phyloP scores from a whole-genome alignment of 2,329 filamentous ascomycete species.

The Botrytis elliptica region DNA sequence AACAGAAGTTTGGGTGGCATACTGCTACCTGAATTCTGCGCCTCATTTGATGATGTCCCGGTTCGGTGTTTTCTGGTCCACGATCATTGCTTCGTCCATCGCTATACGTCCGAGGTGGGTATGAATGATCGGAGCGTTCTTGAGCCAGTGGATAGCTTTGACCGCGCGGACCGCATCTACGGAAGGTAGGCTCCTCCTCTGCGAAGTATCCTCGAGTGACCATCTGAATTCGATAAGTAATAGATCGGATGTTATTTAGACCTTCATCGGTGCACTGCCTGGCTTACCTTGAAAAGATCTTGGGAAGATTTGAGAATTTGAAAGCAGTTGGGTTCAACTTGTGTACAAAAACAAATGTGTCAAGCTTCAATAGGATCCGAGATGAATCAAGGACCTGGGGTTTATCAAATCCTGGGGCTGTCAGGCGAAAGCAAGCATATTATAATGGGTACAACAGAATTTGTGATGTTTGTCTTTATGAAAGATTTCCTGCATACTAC shows the following conservation, averaged over 20 bases:
- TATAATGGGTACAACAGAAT: constrained; percentile 28
- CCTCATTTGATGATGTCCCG: constrained; percentile 31
- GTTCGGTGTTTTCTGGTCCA: constrained; percentile 29
- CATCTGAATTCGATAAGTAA: constrained; percentile 19
- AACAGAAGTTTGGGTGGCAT: constrained; percentile 32
- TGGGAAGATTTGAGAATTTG: constrained; percentile 4
- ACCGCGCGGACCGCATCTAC: constrained; percentile 29
- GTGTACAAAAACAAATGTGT: constrained; percentile 25
- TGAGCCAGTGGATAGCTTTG: constrained; percentile 34
- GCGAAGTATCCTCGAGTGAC: constrained; percentile 30
- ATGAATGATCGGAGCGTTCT: constrained; percentile 28
- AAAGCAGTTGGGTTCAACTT: constrained; percentile 14
- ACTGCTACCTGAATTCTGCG: constrained; percentile 54
- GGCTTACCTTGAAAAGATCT: constrained; percentile 17
- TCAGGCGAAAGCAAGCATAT: constrained; percentile 27
- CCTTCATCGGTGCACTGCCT: constrained; percentile 1
- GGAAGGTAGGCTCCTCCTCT: constrained; percentile 33
- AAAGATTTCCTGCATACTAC: constrained; percentile 8
- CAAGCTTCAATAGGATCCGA: constrained; percentile 22
- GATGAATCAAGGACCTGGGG: constrained; percentile 21
- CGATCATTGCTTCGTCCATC: constrained; percentile 30
- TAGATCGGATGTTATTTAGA: constrained; percentile 6
- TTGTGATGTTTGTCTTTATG: constrained; percentile 27
- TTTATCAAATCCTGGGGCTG: constrained; percentile 25
- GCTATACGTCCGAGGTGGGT: constrained; percentile 28